Conservation (phyloP, 306 rosid species). For the Fagus crenata region DNA sequence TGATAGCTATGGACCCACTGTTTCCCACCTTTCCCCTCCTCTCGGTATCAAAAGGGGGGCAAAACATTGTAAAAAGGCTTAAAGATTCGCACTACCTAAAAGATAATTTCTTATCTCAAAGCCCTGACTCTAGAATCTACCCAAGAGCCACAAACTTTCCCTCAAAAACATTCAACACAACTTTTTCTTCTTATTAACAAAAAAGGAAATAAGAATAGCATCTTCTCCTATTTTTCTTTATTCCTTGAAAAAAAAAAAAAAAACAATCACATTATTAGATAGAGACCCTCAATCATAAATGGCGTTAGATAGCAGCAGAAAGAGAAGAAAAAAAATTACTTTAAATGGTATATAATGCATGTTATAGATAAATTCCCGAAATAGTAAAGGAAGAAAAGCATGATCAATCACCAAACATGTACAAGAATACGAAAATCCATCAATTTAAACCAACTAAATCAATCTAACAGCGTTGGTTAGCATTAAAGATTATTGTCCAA, state of each 20-base stretch:
- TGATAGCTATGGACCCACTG: neutral
- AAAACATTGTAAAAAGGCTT: neutral
- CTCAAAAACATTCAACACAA: neutral
- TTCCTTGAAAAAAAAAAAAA: neutral
- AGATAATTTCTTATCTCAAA: neutral
- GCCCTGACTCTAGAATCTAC: neutral
- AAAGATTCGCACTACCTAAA: neutral
- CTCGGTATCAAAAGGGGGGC: neutral
- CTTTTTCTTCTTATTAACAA: neutral
- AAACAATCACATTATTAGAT: neutral
- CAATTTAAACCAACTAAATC: neutral
- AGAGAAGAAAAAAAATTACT: neutral
- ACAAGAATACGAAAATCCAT: neutral
- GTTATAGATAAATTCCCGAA: neutral
- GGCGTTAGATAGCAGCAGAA: neutral
- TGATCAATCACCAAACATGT: neutral
- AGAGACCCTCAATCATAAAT: neutral
- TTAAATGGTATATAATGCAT: slow-evolving; percentile 10
- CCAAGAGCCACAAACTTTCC: slow-evolving; percentile 1
- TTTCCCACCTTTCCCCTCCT: neutral
- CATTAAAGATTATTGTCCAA: neutral
- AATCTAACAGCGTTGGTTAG: slow-evolving; percentile 16
- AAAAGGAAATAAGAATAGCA: neutral
- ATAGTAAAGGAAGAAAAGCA: neutral
- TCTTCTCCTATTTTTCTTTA: neutral